Base-by-base conservation (phyloP, 768 basidiomycete genomes). In the Suillus bovinus region DNA sequence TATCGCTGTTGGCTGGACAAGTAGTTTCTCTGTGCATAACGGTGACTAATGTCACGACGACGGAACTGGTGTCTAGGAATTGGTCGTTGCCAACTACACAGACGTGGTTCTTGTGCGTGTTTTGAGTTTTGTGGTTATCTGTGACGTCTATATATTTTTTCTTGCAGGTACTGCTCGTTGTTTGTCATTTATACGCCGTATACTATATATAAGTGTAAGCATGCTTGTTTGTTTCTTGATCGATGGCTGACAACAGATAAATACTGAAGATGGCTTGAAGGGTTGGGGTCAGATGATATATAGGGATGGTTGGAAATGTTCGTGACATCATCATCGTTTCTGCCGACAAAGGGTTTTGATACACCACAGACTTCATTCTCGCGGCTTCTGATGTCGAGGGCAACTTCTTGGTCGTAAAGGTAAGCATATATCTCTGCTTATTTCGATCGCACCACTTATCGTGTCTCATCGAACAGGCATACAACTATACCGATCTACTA, bases 251-350 rank as follows among this genome's bases (percentile, higher is more conserved):
- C 31, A 6, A 27, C 44, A 41, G 24, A 22, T 57, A 27, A 4
- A 94, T 91, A 95, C 69, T 59, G 34, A 9, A 94, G 92, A 95
- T 69, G 92, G 92, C n/a, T 80, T 90, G 63, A 86, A 83, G 68
- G 93, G 93, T 22, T 95, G 93, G 93, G 81, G 77, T n/a, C 84
- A 84, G 57, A 81, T 94, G 79, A 71, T 94, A 11, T 64, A 79
- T 44, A 81, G 79, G 22, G 93, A 94, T 67, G 93, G 93, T 38
- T 94, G 93, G 93, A 93, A 90, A 83, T 95, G 91, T 91, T 67
- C 53, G 86, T 73, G 38, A 42, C 29, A 29, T 44, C 16, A 54
- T 16, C 33, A 34, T 53, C 49, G 17, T 49, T 34, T 33, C 39
- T 4, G 44, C 22, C 53, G 47, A 38, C 59, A 20, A 39, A 16